Evolutionary conservation across 2,329 filamentous ascomycete species (phyloP), one percentile per base, ranked within the genome.

Genomic region (Microsporum audouinii): DNA sequence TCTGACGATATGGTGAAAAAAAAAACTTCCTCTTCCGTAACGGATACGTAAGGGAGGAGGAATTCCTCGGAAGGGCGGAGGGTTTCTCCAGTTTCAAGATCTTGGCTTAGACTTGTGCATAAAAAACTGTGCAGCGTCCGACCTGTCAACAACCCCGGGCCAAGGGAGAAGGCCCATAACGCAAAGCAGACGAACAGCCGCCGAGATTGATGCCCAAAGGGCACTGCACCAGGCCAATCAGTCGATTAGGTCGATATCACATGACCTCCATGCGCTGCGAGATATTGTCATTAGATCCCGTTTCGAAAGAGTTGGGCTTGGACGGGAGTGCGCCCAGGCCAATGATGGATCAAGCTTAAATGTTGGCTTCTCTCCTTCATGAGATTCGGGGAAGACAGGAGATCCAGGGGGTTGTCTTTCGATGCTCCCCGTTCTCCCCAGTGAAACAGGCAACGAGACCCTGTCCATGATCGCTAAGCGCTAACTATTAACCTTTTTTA

Each of bases 261-360:
- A 59, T 62, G 58, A 61, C 63, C 34, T 36, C 57, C 58, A 55
- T 56, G 45, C 60, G 56, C 60, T 62, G 60, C 63, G 60, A 57
- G 59, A 36, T 61, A 36, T 34, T 29, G 31, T 53, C 49, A 6
- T 17, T 31, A 5, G n/a, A 36, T 34, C 27, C 29, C 8, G 31
- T 34, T 12, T 29, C 23, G 45, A 29, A 31, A 23, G 14, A 7
- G 23, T 12, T 12, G 45, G 45, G 45, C 45, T 49, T 27, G 45
- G 45, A 31, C 7, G 7, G 23, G 45, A 2, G 39, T 5, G 45
- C 4, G 29, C 14, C 49, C 29, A 17, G 49, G 49, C 49, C 49
- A 55, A 55, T 55, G 33, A 36, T n/a, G 3, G 7, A 36, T 36
- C 29, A 55, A 17, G 49, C 49, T 36, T 55, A 55, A 17, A 23